Evolutionary conservation across 805 yeast genomes (phyloP).

Genomic region (Metschnikowia anglica): DNA sequence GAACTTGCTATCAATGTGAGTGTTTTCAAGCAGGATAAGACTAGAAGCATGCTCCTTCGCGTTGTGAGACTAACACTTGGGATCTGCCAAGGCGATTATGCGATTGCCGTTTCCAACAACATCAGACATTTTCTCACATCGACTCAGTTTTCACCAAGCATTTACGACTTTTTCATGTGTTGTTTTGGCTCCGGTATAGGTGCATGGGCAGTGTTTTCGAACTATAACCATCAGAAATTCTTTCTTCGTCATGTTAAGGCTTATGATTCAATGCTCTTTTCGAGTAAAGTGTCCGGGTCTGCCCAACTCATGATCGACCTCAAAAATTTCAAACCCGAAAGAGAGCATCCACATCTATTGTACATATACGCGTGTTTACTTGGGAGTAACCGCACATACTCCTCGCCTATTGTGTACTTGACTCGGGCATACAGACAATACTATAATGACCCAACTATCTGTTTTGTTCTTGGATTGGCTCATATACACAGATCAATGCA

Average conservation of each 20-base stretch:
- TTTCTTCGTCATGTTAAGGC: slow-evolving; percentile 89
- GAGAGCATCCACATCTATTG: slow-evolving; percentile 64
- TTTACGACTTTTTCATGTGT: slow-evolving; percentile 63
- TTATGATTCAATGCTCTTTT: slow-evolving; percentile 64
- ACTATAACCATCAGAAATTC: slow-evolving; percentile 85
- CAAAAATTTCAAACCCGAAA: slow-evolving; percentile 37
- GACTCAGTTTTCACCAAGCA: slow-evolving; percentile 73
- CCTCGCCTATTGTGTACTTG: slow-evolving; percentile 77
- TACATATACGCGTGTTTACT: slow-evolving; percentile 78
- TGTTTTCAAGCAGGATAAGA: slow-evolving; percentile 69
- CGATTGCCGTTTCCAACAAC: slow-evolving; percentile 50
- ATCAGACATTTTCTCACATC: slow-evolving; percentile 63
- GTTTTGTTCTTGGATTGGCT: slow-evolving; percentile 71
- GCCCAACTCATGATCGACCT: slow-evolving; percentile 64
- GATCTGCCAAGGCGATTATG: slow-evolving; percentile 47
- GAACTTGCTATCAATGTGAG: slow-evolving; percentile 75
- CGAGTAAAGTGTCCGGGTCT: slow-evolving; percentile 65
- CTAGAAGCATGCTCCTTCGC: slow-evolving; percentile 57
- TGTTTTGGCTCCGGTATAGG: slow-evolving; percentile 61
- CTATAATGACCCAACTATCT: slow-evolving; percentile 75
- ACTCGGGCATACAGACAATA: slow-evolving; percentile 65
- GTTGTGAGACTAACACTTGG: slow-evolving; percentile 67
- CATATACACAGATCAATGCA: slow-evolving; percentile 92
- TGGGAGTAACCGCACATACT: slow-evolving; percentile 78
- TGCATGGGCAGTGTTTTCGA: slow-evolving; percentile 61